Percentiles rank a stretch among this genome's conserved stretches.
phyloP scores from a whole-genome alignment of 2,329 filamentous ascomycete species.

The Phymatotrichopsis omnivora region DNA sequence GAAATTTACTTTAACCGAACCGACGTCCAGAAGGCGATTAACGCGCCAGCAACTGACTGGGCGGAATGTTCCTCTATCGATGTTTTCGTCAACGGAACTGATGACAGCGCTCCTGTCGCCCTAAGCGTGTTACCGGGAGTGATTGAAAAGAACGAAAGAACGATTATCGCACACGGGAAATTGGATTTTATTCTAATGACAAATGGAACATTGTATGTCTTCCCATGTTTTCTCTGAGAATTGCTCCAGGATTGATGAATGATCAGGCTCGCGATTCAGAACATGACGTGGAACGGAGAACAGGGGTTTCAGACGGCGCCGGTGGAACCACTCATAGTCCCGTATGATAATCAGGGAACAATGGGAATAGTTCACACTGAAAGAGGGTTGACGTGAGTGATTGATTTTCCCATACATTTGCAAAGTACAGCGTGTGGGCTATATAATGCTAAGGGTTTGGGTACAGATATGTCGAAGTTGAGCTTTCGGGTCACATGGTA shows the following conservation, averaged over 20 bases:
- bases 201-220: constrained; percentile 51
- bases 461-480: constrained; percentile 45
- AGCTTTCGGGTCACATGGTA: constrained; percentile 56
- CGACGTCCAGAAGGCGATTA: constrained; percentile 59
- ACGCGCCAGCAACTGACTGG: constrained; percentile 51
- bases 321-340: constrained; percentile 55
- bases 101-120: constrained; percentile 46
- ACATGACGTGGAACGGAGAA: constrained; percentile 67
- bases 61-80: constrained; percentile 42
- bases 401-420: too few relatives aligned
- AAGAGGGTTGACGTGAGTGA: constrained; percentile 55
- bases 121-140: constrained; percentile 55
- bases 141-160: constrained; percentile 62
- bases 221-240: not conserved
- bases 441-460: not conserved
- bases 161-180: constrained; percentile 62
- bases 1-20: constrained; percentile 59
- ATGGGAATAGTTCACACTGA: constrained; percentile 63
- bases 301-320: constrained; percentile 59
- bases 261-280: constrained; percentile 53
- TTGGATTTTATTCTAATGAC: constrained; percentile 58
- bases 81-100: constrained; percentile 42
- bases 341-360: constrained; percentile 52
- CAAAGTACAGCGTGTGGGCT: too few relatives aligned
- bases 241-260: not conserved